Evolutionary conservation across 2,329 filamentous ascomycete species (phyloP), one percentile per base, ranked within the genome.

Genomic region (Aspergillus ochraceoroseus): DNA sequence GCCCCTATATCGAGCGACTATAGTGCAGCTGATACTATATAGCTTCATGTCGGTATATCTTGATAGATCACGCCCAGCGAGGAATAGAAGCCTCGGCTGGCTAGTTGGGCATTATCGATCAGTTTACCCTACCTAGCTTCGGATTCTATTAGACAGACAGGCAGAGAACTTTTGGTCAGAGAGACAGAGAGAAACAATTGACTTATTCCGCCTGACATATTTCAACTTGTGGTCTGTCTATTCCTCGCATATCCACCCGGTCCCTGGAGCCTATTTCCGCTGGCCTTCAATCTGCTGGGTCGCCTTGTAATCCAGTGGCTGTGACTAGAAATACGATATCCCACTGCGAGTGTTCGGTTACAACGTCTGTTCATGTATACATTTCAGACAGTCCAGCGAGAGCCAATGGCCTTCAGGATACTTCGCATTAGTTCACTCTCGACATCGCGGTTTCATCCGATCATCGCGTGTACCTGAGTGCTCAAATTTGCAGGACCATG

Each of bases 111-210:
- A 51, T 48, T 56, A 53, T 67, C 67, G 68, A 60, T 54, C 56
- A 60, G 48, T 79, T 75, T 77, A 78, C 76, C 77, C 75, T 77
- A 78, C 76, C 77, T 84, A 85, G 80, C 78, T 79, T 78, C 76
- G 67, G 67, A 67, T 61, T 80, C 76, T 80, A 80, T 85, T 85
- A 82, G 81, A 83, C 77, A 82, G 80, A 82, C 77, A 82, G 70
- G 66, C 70, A 68, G 48, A 59, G 54, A 52, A 58, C 57, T 54
- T 54, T 56, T 58, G 55, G 54, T 51, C 58, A 56, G 48, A 59
- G 43, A 59, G 49, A 57, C 38, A 48, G 56, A 51, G 54, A 52
- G 58, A 47, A 56, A 56, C 56, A 64, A 54, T 66, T 63, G 55
- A 61, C 52, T 61, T 61, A 55, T 58, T 62, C 44, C 59, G 61